These are phyloP conservation scores for Ambrosiella xylebori DNA, from an alignment of 2,329 filamentous ascomycete genomes.

Conservation along the genomic window DNA sequence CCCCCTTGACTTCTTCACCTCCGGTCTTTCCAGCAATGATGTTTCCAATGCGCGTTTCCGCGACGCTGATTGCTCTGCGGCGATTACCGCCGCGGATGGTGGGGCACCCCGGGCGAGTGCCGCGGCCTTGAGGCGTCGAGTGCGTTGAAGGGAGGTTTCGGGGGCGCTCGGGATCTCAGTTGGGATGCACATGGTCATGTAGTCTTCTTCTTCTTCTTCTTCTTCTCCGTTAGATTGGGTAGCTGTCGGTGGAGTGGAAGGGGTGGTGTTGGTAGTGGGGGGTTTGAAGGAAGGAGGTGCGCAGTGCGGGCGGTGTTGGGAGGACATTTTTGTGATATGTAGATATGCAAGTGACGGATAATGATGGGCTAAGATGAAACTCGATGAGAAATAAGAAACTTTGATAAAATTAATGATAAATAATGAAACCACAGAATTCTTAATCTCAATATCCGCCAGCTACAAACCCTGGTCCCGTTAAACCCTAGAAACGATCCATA, in stretches of 20 bases:
- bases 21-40: constrained; percentile 46
- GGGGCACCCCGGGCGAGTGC: constrained; percentile 49
- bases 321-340: background rate
- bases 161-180: constrained; percentile 37
- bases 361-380: background rate
- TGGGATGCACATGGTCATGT: constrained; percentile 83
- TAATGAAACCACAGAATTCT: background rate
- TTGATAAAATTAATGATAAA: background rate
- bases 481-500: background rate
- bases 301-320: background rate
- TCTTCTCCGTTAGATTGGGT: constrained; percentile 14
- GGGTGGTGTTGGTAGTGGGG: background rate
- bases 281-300: background rate
- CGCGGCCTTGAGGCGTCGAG: constrained; percentile 37
- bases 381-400: constrained; percentile 4
- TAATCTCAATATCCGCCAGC: background rate
- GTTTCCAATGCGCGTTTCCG: constrained; percentile 61
- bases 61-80: constrained; percentile 51
- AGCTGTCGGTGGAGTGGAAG: background rate
- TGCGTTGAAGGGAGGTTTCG: constrained; percentile 38
- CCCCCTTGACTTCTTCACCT: constrained; percentile 57
- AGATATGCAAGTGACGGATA: background rate
- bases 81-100: constrained; percentile 70
- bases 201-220: constrained; percentile 73
- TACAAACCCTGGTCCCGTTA: background rate